Conservation (phyloP, 2,329 filamentous ascomycete species). For the Didymella segeticola region DNA sequence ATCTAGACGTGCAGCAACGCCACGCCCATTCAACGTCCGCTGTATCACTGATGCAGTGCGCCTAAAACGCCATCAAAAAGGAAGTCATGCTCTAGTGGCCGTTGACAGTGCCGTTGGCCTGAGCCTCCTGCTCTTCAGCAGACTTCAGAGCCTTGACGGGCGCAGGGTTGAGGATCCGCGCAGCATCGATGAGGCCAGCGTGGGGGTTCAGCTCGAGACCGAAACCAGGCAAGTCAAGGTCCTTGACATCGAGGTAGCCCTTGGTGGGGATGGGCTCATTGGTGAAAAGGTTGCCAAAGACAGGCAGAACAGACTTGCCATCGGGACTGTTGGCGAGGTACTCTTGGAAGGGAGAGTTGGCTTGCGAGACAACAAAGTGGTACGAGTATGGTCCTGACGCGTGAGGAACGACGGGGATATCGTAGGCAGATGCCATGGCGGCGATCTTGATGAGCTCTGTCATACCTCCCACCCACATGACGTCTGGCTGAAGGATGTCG, state of each 20-base stretch:
- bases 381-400: slow-evolving; percentile 94
- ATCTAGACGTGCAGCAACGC: slow-evolving; percentile 21
- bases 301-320: slow-evolving; percentile 85
- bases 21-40: slow-evolving; percentile 9
- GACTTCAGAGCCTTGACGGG: slow-evolving; percentile 54
- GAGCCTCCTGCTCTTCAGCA: slow-evolving; percentile 31
- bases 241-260: slow-evolving; percentile 79
- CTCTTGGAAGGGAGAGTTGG: slow-evolving; percentile 94
- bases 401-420: slow-evolving; percentile 94
- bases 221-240: slow-evolving; percentile 89
- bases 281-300: slow-evolving; percentile 88
- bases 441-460: slow-evolving; percentile 90
- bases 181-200: slow-evolving; percentile 78
- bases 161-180: slow-evolving; percentile 73
- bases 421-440: slow-evolving; percentile 88
- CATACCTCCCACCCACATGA: slow-evolving; percentile 96
- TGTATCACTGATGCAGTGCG: slow-evolving; percentile 11
- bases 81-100: slow-evolving; percentile 19
- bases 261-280: slow-evolving; percentile 89
- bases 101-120: slow-evolving; percentile 21
- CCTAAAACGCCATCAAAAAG: slow-evolving; percentile 8
- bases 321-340: slow-evolving; percentile 94
- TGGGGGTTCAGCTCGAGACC: slow-evolving; percentile 85
- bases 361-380: slow-evolving; percentile 92
- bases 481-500: slow-evolving; percentile 93